Evolutionary conservation across 176 grass and related monocot genomes (phyloP).

Genomic region (Carex kokanica): DNA sequence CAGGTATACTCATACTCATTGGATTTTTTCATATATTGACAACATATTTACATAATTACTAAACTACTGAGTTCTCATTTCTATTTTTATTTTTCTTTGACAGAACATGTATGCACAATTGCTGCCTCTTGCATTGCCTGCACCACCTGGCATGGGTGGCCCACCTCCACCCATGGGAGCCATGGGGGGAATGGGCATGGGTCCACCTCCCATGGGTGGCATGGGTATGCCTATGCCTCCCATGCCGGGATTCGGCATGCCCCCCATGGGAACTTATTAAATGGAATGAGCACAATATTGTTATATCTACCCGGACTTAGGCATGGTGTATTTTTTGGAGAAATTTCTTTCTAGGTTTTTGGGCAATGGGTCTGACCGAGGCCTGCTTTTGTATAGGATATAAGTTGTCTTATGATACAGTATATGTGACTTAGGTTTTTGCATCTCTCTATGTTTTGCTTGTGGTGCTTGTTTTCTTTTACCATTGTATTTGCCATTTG

Average conservation of each 20-base stretch:
- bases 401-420: conserved; percentile 11
- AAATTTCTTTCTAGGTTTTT: conserved; percentile 11
- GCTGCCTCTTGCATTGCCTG: conserved; percentile 82
- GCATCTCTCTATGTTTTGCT: background rate
- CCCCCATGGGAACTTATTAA: conserved; percentile 72
- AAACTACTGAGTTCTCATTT: background rate
- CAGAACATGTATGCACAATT: conserved; percentile 96
- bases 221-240: conserved; percentile 78
- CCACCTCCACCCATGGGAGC: conserved; percentile 23
- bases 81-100: conserved; percentile 21
- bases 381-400: conserved; percentile 25
- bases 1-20: conserved; percentile 41
- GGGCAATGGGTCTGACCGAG: background rate
- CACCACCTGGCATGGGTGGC: conserved; percentile 75
- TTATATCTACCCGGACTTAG: background rate
- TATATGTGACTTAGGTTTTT: conserved; percentile 25
- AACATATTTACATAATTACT: conserved; percentile 10
- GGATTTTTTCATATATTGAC: background rate
- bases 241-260: conserved; percentile 61
- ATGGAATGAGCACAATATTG: background rate
- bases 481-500: conserved; percentile 21
- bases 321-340: background rate
- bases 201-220: conserved; percentile 31
- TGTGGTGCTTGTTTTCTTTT: conserved; percentile 21
- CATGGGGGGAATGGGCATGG: conserved; percentile 27